Evolutionary conservation across 768 basidiomycete species (phyloP), one percentile per base, ranked within the genome.

Genomic region (Floccularia luteovirens): DNA sequence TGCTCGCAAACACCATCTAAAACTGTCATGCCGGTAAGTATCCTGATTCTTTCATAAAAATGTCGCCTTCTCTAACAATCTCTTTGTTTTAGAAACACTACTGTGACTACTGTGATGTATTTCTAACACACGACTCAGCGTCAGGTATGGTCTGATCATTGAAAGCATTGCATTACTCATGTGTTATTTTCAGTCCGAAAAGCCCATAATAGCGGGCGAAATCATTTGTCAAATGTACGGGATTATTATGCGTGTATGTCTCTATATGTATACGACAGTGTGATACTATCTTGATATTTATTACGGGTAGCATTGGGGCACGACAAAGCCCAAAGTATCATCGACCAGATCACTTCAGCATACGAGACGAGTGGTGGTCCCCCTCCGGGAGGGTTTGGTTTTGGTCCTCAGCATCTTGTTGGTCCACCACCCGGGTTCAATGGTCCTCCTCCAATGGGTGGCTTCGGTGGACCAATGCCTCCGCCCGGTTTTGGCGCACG

Each of bases 271-370:
- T 27, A 22, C 39, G 21, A 1, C 19, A n/a, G 13, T 14, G 5
- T 3, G 10, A 0, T 32, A 11, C 20, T 39, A 27, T 28, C 44
- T 23, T 60, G 23, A 24, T 41, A 43, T 42, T 50, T 31, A 44
- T 36, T n/a, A n/a, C n/a, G 16, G 38, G 14, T 44, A 89, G 86
- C 86, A 1, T 76, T 90, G 41, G 86, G 86, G 41, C 91, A 97
- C 62, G 93, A 98, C 74, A 94, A 94, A 61, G 93, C 94, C 13
- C 96, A 99, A 62, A 90, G 68, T 52, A 91, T 98, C 58, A 98
- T 99, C 58, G 94, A 99, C 74, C 90, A 94, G 62, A 98, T 99
- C 61, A 93, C 91, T 25, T 81, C 86, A 16, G 82, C 87, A 19
- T 96, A 94, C 55, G 94, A 98, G 63, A 75, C 74, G 21, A 80